phyloP scores from a whole-genome alignment of 345 rosid species.

The Alliaria petiolata region DNA sequence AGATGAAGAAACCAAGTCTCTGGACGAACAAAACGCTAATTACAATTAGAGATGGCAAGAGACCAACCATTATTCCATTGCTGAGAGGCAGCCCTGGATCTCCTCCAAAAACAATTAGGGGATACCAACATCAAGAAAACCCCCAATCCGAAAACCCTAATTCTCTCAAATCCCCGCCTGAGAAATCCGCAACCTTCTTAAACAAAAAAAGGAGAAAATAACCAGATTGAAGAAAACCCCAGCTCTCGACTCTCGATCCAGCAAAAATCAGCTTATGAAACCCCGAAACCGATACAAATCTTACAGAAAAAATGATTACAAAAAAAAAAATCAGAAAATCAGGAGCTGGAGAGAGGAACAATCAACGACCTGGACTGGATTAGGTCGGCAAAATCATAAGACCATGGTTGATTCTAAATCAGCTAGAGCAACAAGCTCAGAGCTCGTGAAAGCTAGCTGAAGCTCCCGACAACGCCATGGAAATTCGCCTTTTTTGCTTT shows the following conservation, averaged over 20 bases:
- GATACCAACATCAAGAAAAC: neutral
- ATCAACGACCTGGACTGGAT: slow-evolving; percentile 11
- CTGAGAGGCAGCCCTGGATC: neutral
- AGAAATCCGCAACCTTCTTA: slow-evolving; percentile 9
- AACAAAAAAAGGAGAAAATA: neutral
- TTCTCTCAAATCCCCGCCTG: slow-evolving; percentile 11
- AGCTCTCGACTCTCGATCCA: slow-evolving; percentile 26
- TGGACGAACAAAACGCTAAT: neutral
- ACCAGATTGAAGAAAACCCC: slow-evolving; percentile 17
- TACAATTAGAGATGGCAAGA: slow-evolving; percentile 11
- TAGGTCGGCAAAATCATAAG: slow-evolving; percentile 12
- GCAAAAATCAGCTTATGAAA: neutral
- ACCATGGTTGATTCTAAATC: neutral
- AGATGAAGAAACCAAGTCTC: neutral
- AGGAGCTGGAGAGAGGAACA: slow-evolving; percentile 6
- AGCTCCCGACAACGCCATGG: slow-evolving; percentile 19
- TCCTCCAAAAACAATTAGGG: neutral
- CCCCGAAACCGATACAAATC: slow-evolving; percentile 13
- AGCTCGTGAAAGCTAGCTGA: neutral
- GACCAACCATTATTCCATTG: slow-evolving; percentile 7
- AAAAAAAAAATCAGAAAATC: neutral
- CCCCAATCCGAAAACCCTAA: slow-evolving; percentile 27
- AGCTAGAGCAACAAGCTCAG: slow-evolving; percentile 8
- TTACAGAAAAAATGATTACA: neutral
- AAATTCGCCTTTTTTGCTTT: slow-evolving; percentile 3